Evolutionary conservation across 768 basidiomycete species (phyloP).

Genomic region (Tephrocybe sp.): DNA sequence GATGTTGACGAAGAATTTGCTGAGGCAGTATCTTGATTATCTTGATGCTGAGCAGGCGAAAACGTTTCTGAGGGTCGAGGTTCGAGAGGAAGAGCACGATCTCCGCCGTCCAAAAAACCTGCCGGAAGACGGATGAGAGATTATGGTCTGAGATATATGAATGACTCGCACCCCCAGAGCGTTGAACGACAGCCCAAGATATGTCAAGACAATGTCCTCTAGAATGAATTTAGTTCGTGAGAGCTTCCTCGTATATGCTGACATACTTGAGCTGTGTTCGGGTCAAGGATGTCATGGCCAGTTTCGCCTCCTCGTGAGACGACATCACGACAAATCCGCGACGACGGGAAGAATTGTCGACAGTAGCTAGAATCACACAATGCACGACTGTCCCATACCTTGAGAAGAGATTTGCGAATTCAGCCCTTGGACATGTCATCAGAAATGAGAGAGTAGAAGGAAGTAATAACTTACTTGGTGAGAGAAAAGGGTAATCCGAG

Average conservation of each 20-base stretch:
- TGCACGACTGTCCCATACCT: slow-evolving; percentile 68
- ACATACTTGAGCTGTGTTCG: slow-evolving; percentile 68
- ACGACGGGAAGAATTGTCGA: slow-evolving; percentile 79
- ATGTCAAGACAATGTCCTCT: slow-evolving; percentile 78
- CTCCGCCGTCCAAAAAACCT: slow-evolving; percentile 83
- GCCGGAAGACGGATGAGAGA: slow-evolving; percentile 4
- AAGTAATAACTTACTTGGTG: slow-evolving; percentile 52
- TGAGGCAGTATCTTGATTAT: slow-evolving; percentile 22
- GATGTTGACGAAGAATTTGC: slow-evolving; percentile 34
- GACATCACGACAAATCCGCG: slow-evolving; percentile 86
- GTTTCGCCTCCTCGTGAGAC: slow-evolving; percentile 64
- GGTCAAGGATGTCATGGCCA: slow-evolving; percentile 64
- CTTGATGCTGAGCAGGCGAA: slow-evolving; percentile 15
- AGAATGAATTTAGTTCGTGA: not conserved
- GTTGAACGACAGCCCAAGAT: slow-evolving; percentile 86
- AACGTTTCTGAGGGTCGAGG: slow-evolving; percentile 30
- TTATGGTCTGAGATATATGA: not conserved
- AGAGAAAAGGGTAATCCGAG: slow-evolving; percentile 81
- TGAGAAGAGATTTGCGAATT: slow-evolving; percentile 61
- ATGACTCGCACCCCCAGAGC: slow-evolving; percentile 61
- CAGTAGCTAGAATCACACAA: slow-evolving; percentile 79
- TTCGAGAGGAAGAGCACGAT: slow-evolving; percentile 65
- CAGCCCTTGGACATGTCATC: slow-evolving; percentile 32
- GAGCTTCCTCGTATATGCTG: not conserved
- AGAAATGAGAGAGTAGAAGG: not conserved